Base-by-base conservation (phyloP, 352 stramenopile species). In the Globisporangium lucens region DNA sequence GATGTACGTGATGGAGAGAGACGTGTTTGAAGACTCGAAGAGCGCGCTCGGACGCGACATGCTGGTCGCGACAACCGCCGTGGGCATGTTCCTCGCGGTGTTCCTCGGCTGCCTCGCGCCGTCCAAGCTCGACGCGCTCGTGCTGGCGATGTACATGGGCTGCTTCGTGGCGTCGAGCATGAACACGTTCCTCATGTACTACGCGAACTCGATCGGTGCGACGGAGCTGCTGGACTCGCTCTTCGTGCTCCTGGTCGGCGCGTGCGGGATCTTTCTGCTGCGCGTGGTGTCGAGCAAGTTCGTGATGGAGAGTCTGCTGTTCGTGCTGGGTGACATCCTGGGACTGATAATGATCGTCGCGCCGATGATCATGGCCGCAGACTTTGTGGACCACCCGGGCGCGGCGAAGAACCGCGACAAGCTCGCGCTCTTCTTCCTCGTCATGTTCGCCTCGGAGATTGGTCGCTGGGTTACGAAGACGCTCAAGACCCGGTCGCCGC, bases 261-360 rank as follows among this genome's bases (percentile, higher is more conserved):
- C 71, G 38, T 78, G 76, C 55, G 55, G 70, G 13, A 70, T 79
- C 51, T 73, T 87, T 36, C 69, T 85, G 30, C 76, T 79, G 52
- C 79, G 79, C 36, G 72, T 85, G 27, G 71, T 84, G n/a, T 76
- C 79, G 9, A 87, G 79, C 75, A 79, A 80, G 51, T 65, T 72
- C 22, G 79, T 87, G 24, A 75, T 87, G 70, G 70, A 74, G 63
- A 83, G 69, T 53, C 64, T 87, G 61, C 52, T 87, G 43, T 57
- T 78, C 29, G 70, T 87, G 30, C 17, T 81, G 43, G 74, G 67
- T 56, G 79, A 87, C 65, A 68, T 74, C 17, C 68, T 84, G 4
- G 79, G 77, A 0, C 69, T 87, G 52, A n/a, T 67, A 17, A 4
- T 56, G 46, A 43, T 78, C 63, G 56, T 70, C 36, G 57, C 71